phyloP scores from a whole-genome alignment of 352 stramenopile genomes.

The Pythium sp. region DNA sequence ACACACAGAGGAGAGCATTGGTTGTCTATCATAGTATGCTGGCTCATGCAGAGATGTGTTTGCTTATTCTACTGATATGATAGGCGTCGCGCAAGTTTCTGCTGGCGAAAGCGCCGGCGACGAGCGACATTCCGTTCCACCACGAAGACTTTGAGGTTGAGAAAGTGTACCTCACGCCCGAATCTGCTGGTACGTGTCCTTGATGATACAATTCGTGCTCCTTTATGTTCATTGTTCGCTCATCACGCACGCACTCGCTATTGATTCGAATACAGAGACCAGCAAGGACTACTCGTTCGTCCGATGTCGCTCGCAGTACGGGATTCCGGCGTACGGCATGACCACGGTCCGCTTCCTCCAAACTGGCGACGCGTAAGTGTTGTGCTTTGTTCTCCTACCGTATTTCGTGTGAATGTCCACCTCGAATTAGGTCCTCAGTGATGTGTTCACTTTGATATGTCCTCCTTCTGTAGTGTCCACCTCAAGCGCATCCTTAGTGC shows the following conservation, averaged over 20 bases:
- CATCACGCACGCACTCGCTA: neutral
- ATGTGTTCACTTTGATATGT: neutral
- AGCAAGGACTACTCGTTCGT: slow-evolving; percentile 88
- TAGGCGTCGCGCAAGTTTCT: slow-evolving; percentile 75
- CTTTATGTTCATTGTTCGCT: neutral
- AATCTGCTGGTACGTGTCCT: slow-evolving; percentile 41
- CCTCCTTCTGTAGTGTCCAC: slow-evolving; percentile 45
- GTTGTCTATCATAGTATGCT: neutral
- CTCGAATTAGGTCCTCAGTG: neutral
- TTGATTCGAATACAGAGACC: slow-evolving; percentile 30
- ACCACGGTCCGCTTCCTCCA: slow-evolving; percentile 81
- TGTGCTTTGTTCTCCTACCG: neutral
- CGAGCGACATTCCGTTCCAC: slow-evolving; percentile 63
- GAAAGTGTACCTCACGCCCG: slow-evolving; percentile 81
- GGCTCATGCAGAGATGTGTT: no score
- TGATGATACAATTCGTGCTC: neutral
- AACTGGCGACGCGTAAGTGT: slow-evolving; percentile 67
- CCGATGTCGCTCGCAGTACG: slow-evolving; percentile 80
- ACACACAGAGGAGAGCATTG: no score
- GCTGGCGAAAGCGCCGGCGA: slow-evolving; percentile 38
- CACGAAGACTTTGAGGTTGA: slow-evolving; percentile 87
- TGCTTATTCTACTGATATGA: neutral
- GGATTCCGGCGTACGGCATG: slow-evolving; percentile 83
- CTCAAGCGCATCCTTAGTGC: slow-evolving; percentile 81
- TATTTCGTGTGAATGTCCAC: neutral